Evolutionary conservation across 2,329 filamentous ascomycete species (phyloP), one percentile per base, ranked within the genome.

Genomic region (Xylaria sp.): DNA sequence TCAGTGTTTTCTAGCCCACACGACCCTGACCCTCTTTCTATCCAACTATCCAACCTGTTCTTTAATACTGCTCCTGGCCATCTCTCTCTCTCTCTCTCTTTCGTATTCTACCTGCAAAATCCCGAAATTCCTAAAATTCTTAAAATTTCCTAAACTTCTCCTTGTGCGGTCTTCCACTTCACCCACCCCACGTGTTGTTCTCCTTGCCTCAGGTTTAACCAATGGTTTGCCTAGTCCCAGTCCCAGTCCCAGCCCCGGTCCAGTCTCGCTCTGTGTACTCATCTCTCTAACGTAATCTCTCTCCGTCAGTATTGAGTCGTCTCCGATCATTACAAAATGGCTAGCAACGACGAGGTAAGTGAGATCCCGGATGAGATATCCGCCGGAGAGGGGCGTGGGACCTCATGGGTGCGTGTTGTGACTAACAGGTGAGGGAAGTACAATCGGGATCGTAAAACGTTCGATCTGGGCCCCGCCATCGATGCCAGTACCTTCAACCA

Each of bases 401-500:
- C 23, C 23, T 30, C 23, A 5, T 30, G 42, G 9, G 5, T 39
- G 8, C n/a, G 9, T 52, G 47, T 51, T 6, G 37, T 48, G 13
- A 55, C 61, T 65, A 48, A 65, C 55, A 9, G 5, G 51, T 30
- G 39, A 51, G 18, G 18, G 74, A 72, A 77, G 75, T 77, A 79
- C 67, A 77, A 75, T 66, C 76, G 80, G 65, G 76, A 74, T 57
- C 72, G 74, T 60, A 79, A 75, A 62, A 74, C 85, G 69, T 79
- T 80, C 61, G 84, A 90, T 61, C 84, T 91, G 66, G 86, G 85
- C 61, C 89, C 94, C 66, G 81, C 82, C 72, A 87, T 99, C 75
- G 93, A 97, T 74, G 77, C 80, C 62, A 73, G 76, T 58, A 96
- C 92, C 59, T 99, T 99, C 70, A 86, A 88, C 69, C 94, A 97